Base-by-base conservation (phyloP, 345 rosid genomes). In the Pseudoturritis turrita region DNA sequence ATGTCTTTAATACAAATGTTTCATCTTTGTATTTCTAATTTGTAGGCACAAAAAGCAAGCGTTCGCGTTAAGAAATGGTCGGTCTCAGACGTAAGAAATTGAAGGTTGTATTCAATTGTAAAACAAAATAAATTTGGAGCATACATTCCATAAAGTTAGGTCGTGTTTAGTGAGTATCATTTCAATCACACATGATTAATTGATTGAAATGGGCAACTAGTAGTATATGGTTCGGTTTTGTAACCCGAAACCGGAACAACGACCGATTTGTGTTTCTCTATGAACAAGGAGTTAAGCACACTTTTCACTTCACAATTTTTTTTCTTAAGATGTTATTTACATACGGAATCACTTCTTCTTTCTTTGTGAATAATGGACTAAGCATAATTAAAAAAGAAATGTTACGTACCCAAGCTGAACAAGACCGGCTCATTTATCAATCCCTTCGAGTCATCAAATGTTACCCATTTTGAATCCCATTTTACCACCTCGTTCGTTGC, bases 381-480 rank as follows among this genome's bases (percentile, higher is more conserved):
- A 8, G 17, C 41, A 71, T 26, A 10, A 46, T 25, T 56, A 6
- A 13, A 11, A 7, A 3, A 14, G 0, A 7, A 54, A 12, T 26
- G 13, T 19, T 19, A 65, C 4, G 51, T 65, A 50, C 4, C 45
- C 22, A 54, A 1, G 10, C 33, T 45, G 12, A 44, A 36, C 44
- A 13, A 45, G 11, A 57, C 61, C n/a, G 78, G 66, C 33, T 66
- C 37, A 29, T 40, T 62, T 19, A 52, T 26, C 54, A 55, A 62
- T 4, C 4, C 29, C 0, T 54, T 35, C 25, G 68, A 47, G 14
- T 76, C 79, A 33, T 76, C 75, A 55, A 76, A 76, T 11, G 66
- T 76, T 46, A 45, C 75, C 79, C 79, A 76, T 15, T 37, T 22
- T 0, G 58, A 62, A 8, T 54, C 49, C 65, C 36, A 9, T 62